A percentile compares a stretch with the other conserved stretches of the same genome.
phyloP scores from a whole-genome alignment of 768 basidiomycete genomes.

The Tulasnella sp. region DNA sequence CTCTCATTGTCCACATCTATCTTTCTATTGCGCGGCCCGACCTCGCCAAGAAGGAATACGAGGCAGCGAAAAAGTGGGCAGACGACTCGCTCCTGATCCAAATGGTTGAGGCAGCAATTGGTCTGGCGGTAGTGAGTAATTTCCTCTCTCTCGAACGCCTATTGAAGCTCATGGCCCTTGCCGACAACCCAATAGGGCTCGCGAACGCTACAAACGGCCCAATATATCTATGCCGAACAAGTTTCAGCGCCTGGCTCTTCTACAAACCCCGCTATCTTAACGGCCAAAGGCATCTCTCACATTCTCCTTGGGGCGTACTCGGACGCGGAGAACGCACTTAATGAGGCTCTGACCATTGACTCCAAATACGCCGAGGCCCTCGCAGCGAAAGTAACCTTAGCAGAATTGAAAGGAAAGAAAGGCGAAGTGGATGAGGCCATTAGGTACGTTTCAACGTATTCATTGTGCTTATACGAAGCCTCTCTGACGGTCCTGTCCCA shows the following conservation, averaged over 20 bases:
- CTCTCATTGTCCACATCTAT: slow-evolving; percentile 79
- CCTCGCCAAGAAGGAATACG: slow-evolving; percentile 81
- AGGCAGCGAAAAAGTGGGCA: slow-evolving; percentile 76
- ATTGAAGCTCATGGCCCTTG: not conserved
- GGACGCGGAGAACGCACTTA: slow-evolving; percentile 75
- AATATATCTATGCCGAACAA: slow-evolving; percentile 77
- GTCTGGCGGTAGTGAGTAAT: slow-evolving; percentile 70
- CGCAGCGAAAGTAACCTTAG: slow-evolving; percentile 62
- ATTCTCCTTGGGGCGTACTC: slow-evolving; percentile 70
- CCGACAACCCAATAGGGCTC: slow-evolving; percentile 11
- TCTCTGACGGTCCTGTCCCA: slow-evolving; percentile 28
- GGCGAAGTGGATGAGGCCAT: slow-evolving; percentile 63
- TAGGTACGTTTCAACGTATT: slow-evolving; percentile 48
- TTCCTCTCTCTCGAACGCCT: not conserved
- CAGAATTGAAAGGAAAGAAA: slow-evolving; percentile 55
- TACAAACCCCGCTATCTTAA: slow-evolving; percentile 46
- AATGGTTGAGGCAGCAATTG: slow-evolving; percentile 79
- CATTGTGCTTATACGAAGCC: slow-evolving; percentile 6
- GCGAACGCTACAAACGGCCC: slow-evolving; percentile 38
- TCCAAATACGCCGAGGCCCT: slow-evolving; percentile 57
- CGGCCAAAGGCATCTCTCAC: slow-evolving; percentile 74
- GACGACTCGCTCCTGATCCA: slow-evolving; percentile 89
- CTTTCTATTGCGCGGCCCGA: slow-evolving; percentile 86
- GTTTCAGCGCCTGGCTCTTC: slow-evolving; percentile 66
- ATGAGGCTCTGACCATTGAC: slow-evolving; percentile 56